Percentiles rank a stretch among this genome's conserved stretches.
phyloP scores from a whole-genome alignment of 257 asterid genomes.

The Plantago ovata region DNA sequence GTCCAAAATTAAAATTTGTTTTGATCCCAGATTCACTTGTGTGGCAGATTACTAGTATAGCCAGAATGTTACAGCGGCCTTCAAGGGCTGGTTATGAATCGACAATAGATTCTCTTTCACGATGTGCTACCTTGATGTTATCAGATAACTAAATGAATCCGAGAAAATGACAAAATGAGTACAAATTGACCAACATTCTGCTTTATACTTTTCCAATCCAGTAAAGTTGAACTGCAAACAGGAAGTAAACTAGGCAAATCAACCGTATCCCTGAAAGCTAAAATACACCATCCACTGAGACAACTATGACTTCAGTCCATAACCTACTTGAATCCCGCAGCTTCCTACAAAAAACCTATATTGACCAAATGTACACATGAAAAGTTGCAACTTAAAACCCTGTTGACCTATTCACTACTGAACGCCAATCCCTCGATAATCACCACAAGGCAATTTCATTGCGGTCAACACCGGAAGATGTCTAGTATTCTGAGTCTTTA shows the following conservation, averaged over 20 bases:
- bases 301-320: constrained; percentile 21
- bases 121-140: too few relatives aligned
- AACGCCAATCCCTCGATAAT: constrained; percentile 4
- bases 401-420: constrained; percentile 22
- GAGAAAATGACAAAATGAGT: too few relatives aligned
- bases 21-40: too few relatives aligned
- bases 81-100: too few relatives aligned
- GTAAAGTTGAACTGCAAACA: constrained; percentile 7
- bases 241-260: constrained; percentile 17
- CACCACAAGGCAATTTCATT: constrained; percentile 9
- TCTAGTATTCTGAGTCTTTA: constrained; percentile 26
- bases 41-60: too few relatives aligned
- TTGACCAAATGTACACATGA: constrained; percentile 37
- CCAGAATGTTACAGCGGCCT: too few relatives aligned
- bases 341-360: constrained; percentile 45
- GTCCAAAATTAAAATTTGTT: too few relatives aligned
- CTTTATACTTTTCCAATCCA: constrained; percentile 11
- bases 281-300: constrained; percentile 21
- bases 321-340: constrained; percentile 24
- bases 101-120: too few relatives aligned
- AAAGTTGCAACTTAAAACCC: constrained; percentile 19
- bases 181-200: constrained; percentile 1
- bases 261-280: constrained; percentile 18
- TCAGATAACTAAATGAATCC: too few relatives aligned
- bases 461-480: constrained; percentile 9